Conservation (phyloP, 768 basidiomycete genomes). For the Hemileccinum rubropunctum region DNA sequence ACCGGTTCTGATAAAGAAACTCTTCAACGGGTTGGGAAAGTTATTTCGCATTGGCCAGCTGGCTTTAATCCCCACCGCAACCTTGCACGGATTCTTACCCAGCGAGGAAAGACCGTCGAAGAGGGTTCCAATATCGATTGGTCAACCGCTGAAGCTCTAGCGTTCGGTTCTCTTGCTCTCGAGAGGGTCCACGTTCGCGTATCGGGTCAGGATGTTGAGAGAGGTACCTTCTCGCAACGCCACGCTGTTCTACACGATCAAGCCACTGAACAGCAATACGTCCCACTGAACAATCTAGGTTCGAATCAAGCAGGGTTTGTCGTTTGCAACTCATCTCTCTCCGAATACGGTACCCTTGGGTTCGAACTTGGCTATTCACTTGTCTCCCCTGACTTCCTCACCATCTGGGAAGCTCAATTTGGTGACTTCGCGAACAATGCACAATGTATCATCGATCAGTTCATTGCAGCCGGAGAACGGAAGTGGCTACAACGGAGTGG, state of each 20-base stretch:
- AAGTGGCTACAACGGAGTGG: conserved; percentile 97
- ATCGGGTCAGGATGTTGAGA: conserved; percentile 97
- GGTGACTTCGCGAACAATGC: conserved; percentile 98
- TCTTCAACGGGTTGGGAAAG: conserved; percentile 82
- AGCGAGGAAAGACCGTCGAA: conserved; percentile 86
- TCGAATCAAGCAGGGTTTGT: conserved; percentile 89
- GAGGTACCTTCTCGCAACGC: conserved; percentile 98
- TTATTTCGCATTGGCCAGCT: conserved; percentile 81
- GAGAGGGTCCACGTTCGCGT: conserved; percentile 94
- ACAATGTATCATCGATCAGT: conserved; percentile 98
- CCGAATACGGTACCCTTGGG: conserved; percentile 91
- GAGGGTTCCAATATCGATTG: conserved; percentile 94
- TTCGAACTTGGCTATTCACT: conserved; percentile 99
- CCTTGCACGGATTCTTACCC: conserved; percentile 85
- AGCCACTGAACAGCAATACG: conserved; percentile 83
- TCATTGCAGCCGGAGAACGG: conserved; percentile 94
- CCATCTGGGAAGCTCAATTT: conserved; percentile 99
- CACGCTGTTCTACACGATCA: conserved; percentile 98
- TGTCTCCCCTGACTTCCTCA: conserved; percentile 88
- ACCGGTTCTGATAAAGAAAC: conserved; percentile 79
- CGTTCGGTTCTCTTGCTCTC: conserved; percentile 89
- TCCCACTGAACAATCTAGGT: conserved; percentile 86
- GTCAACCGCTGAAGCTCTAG: conserved; percentile 97
- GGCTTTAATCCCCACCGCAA: conserved; percentile 90
- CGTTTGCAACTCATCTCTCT: conserved; percentile 94